Evolutionary conservation across 2,329 filamentous ascomycete species (phyloP).

Genomic region (Diaporthe citrichinensis): DNA sequence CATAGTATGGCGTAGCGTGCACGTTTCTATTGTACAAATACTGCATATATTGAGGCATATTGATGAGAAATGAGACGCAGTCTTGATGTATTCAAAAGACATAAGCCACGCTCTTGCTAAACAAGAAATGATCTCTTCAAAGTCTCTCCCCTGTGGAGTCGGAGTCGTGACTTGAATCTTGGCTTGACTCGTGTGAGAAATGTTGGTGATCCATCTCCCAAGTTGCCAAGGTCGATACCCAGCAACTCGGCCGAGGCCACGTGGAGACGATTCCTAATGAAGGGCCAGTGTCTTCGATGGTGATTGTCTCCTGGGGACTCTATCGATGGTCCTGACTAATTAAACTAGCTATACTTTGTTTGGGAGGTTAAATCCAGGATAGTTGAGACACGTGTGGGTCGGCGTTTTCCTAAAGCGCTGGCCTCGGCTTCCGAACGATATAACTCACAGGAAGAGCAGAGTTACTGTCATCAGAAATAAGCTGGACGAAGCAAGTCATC

Average conservation of each 20-base stretch:
- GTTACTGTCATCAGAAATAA: neutral
- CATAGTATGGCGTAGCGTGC: neutral
- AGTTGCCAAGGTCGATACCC: neutral
- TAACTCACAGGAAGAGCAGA: neutral
- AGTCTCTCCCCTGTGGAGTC: neutral
- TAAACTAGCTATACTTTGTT: neutral
- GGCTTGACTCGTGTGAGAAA: neutral
- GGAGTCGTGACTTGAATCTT: neutral
- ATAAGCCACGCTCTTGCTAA: neutral
- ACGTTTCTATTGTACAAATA: constrained; percentile 2
- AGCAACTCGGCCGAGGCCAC: neutral
- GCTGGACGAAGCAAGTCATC: neutral
- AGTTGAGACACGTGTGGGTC: neutral
- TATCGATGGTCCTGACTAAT: neutral
- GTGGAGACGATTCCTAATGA: neutral
- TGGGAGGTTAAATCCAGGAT: neutral
- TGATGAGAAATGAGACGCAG: neutral
- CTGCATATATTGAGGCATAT: neutral
- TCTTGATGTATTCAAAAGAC: neutral
- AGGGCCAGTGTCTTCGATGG: neutral
- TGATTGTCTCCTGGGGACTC: neutral
- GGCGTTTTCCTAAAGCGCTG: neutral
- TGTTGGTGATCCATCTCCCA: neutral
- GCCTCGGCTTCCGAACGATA: neutral
- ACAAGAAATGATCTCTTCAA: neutral